Conservation (phyloP, 805 yeast genomes). For the Myxozyma udenii region DNA sequence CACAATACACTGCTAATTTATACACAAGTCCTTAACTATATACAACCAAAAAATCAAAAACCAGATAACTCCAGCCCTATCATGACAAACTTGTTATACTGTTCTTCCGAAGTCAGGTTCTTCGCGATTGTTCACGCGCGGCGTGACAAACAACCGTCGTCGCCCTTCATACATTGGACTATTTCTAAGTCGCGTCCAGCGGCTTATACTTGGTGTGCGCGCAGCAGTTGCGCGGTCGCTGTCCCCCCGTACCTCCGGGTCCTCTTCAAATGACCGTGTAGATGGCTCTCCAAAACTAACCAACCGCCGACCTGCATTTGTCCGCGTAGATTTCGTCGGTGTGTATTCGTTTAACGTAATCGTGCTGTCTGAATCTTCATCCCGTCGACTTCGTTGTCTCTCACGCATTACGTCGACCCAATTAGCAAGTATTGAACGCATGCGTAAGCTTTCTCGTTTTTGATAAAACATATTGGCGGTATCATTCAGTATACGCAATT, state of each 20-base stretch:
- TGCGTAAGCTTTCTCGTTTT: background rate
- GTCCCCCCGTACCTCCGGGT: too few species aligned
- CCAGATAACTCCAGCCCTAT: background rate
- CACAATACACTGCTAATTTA: background rate
- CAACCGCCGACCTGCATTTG: conserved; percentile 10
- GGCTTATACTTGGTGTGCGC: conserved; percentile 21
- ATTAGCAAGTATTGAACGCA: conserved; percentile 10
- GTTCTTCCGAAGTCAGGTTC: too few species aligned
- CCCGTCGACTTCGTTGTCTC: too few species aligned
- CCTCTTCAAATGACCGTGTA: background rate
- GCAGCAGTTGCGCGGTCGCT: too few species aligned
- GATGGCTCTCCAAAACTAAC: conserved; percentile 1
- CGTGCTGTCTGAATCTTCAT: background rate
- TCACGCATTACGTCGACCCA: too few species aligned
- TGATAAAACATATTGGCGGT: conserved; percentile 17
- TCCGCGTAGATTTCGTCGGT: background rate
- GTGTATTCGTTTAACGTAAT: background rate
- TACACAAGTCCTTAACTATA: background rate
- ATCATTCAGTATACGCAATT: conserved; percentile 16
- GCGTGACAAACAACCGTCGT: conserved; percentile 22
- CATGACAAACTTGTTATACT: too few species aligned
- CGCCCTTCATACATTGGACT: conserved; percentile 29
- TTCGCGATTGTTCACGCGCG: conserved; percentile 3
- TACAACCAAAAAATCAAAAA: too few species aligned
- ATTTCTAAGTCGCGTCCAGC: conserved; percentile 24